Evolutionary conservation across 371 early-diverging fungal species (phyloP), one percentile per base, ranked within the genome.

Genomic region (Smittium culicis): DNA sequence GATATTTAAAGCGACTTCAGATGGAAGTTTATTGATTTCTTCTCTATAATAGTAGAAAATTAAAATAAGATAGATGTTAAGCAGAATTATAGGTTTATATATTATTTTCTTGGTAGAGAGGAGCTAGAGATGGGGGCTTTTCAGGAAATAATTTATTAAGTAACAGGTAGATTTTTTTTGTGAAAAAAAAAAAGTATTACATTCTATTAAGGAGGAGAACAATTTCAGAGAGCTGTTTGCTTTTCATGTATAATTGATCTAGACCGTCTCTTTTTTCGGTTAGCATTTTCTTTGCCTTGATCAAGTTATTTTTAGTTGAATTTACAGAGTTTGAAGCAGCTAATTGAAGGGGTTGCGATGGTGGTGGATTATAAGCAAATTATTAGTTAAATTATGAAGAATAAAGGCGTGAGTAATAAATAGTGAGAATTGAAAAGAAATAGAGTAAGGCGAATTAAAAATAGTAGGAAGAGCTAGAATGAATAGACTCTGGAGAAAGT

Each of bases 231-330:
- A 77, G 69, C 64, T 82, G 90, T 81, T 68, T 87, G 84, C 60
- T 83, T 79, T 31, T 87, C 81, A 64, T 85, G 76, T 68, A 78
- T 73, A 71, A 84, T 82, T 30, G 87, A 81, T 69, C 87, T 83
- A 80, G 68, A n/a, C 78, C 73, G 45, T 71, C 70, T 1, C 75
- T 75, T 64, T 79, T 70, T 65, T 78, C 73, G 3, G 71, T 60
- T 32, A 79, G 66, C 74, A 77, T 72, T 14, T 70, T 69, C 1
- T 76, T 73, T 30, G 64, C 69, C 54, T 66, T 45, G 32, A 68
- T 68, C 64, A 74, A 67, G 61, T 73, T 69, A 67, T 55, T 66
- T 20, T 72, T 70, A 27, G 74, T 71, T 17, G 67, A 58, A 67
- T 70, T 67, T n/a, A 74, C 74, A 25, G 70, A 70, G 54, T 59